A percentile compares a stretch with the other conserved stretches of the same genome.
Evolutionary conservation across 2,329 filamentous ascomycete genomes (phyloP).

Genomic region (Gaeumannomyces tritici): DNA sequence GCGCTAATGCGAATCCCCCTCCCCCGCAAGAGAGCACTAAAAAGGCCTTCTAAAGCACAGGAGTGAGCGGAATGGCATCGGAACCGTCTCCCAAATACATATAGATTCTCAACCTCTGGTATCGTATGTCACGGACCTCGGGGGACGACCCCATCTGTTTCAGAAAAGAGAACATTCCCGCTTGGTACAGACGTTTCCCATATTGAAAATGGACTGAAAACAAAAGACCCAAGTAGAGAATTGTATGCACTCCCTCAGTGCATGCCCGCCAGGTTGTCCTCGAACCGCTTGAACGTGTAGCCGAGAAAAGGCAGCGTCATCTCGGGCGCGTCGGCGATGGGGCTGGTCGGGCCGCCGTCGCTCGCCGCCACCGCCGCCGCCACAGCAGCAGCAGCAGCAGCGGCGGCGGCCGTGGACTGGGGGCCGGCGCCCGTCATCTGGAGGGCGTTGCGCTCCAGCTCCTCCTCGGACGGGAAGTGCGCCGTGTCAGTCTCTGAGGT

Average conservation of each 20-base stretch:
- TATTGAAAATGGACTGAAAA: no score
- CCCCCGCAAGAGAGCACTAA: no score
- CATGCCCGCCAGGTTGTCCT: slow-evolving; percentile 7
- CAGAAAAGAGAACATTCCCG: no score
- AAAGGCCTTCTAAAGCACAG: no score
- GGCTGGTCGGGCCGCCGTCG: not conserved
- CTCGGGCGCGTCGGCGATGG: slow-evolving; percentile 8
- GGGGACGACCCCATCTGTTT: no score
- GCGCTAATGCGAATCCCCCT: no score
- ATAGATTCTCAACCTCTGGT: no score
- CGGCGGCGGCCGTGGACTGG: slow-evolving; percentile 3
- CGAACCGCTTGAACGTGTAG: slow-evolving; percentile 15
- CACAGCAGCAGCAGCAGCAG: slow-evolving; percentile 5
- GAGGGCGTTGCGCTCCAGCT: slow-evolving; percentile 6
- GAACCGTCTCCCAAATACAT: no score
- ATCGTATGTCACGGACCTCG: no score
- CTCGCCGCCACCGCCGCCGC: not conserved
- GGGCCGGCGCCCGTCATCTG: not conserved
- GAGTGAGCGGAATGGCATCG: no score
- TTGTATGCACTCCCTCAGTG: not conserved
- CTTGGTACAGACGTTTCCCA: not conserved
- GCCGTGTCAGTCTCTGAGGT: slow-evolving; percentile 65
- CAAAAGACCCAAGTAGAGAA: no score
- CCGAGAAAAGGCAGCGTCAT: slow-evolving; percentile 14
- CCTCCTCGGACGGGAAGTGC: slow-evolving; percentile 65